Evolutionary conservation across 352 stramenopile species (phyloP), one percentile per base, ranked within the genome.

Genomic region (Pythium chondricola): DNA sequence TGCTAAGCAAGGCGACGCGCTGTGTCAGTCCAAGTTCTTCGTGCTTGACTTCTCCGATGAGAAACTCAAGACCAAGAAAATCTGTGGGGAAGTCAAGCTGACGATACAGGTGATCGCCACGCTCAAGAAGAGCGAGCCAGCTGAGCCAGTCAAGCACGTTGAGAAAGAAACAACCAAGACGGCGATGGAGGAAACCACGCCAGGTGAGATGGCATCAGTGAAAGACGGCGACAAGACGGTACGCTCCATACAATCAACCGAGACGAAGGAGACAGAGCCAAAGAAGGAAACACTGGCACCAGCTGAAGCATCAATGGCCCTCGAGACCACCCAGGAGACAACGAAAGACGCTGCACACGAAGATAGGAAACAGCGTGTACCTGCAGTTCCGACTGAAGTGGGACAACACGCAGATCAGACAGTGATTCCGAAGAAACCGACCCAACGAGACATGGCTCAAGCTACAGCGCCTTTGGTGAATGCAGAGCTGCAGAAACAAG

Each of bases 31-130:
- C 31, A 52, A 45, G 18, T 53, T 71, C 18, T 73, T 76, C 38
- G 30, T 41, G 24, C 49, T 83, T 16, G 65, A 77, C 20, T 83
- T 65, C 41, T 48, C 46, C 8, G 67, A 77, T 29, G 63, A 75
- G 36, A 70, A 67, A 26, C 49, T 74, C 37, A 76, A 82, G 56
- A 72, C 59, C 26, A 74, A 63, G 33, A 61, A 61, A 17, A 26
- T 52, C 3, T 44, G 42, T 0, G 67, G 67, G 11, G 67, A 79
- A 31, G 33, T 83, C 17, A 53, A 70, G 43, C 51, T 83, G 13
- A 77, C 67, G 20, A 72, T 79, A 29, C 63, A 50, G 4, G 36
- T 83, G 20, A 40, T 79, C 11, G 64, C 74, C 6, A 51, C 53
- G 32, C 35, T 42, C 43, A 53, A 50, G 40, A 55, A 45, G 33